Evolutionary conservation across 2,329 filamentous ascomycete species (phyloP).

Genomic region (Apiospora pterosperma): DNA sequence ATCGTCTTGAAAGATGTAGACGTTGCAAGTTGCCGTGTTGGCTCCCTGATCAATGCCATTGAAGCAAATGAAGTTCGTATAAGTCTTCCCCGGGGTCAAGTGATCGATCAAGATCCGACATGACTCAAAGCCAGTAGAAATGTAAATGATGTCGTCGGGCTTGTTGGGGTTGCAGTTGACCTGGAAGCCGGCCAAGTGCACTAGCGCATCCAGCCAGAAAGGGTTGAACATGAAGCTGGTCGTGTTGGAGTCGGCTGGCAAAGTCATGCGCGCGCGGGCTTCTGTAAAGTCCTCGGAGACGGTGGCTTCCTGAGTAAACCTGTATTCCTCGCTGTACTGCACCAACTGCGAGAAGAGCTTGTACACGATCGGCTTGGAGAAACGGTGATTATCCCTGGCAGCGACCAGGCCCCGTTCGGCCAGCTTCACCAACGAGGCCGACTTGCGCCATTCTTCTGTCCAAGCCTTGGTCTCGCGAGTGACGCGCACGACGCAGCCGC

Average conservation of each 20-base stretch:
- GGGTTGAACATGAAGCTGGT: not conserved
- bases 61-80: too few relatives aligned
- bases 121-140: too few relatives aligned
- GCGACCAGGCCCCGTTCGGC: not conserved
- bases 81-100: too few relatives aligned
- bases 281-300: conserved; percentile 19
- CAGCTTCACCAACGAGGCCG: not conserved
- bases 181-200: conserved; percentile 7
- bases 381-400: not conserved
- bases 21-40: too few relatives aligned
- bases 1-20: too few relatives aligned
- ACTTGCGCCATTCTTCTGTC: not conserved
- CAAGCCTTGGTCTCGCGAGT: too few relatives aligned
- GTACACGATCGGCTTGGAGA: not conserved
- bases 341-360: not conserved
- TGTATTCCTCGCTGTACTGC: conserved; percentile 12
- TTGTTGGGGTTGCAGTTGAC: conserved; percentile 5
- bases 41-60: too few relatives aligned
- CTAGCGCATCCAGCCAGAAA: not conserved
- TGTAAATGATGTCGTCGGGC: too few relatives aligned
- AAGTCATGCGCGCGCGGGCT: conserved; percentile 19
- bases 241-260: not conserved
- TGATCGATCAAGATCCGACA: too few relatives aligned
- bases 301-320: conserved; percentile 23
- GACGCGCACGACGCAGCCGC: too few relatives aligned